Conservation (phyloP, 257 asterid genomes). For the Plantago major region DNA sequence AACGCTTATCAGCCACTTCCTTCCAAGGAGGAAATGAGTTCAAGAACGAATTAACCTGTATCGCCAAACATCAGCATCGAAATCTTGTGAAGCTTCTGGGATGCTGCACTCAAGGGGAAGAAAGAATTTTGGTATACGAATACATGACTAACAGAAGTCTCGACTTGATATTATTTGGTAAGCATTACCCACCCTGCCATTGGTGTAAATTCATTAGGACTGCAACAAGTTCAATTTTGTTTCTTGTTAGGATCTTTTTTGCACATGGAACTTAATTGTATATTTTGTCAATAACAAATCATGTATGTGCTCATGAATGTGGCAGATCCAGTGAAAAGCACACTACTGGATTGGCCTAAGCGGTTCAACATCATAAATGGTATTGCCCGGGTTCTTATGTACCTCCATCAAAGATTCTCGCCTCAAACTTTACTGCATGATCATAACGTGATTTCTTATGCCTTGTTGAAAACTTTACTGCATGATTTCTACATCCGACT, state of each 20-base stretch:
- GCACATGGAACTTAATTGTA: neutral
- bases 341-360: conserved; percentile 29
- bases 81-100: conserved; percentile 42
- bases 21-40: conserved; percentile 35
- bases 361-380: conserved; percentile 33
- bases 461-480: too few relatives aligned
- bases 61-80: conserved; percentile 38
- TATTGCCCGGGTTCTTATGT: conserved; percentile 35
- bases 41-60: conserved; percentile 33
- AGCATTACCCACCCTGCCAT: neutral
- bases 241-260: too few relatives aligned
- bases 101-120: conserved; percentile 35
- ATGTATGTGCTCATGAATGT: neutral
- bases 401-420: conserved; percentile 37
- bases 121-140: conserved; percentile 36
- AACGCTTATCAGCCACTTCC: conserved; percentile 32
- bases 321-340: conserved; percentile 26
- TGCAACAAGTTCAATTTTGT: too few relatives aligned
- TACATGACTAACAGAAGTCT: conserved; percentile 36
- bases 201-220: too few relatives aligned
- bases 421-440: too few relatives aligned
- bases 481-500: too few relatives aligned
- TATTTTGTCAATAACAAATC: neutral
- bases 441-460: too few relatives aligned
- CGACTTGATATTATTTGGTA: conserved; percentile 34